These are phyloP conservation scores for Globisporangium sylvaticum DNA, from an alignment of 352 stramenopile species.

Conservation along the genomic window DNA sequence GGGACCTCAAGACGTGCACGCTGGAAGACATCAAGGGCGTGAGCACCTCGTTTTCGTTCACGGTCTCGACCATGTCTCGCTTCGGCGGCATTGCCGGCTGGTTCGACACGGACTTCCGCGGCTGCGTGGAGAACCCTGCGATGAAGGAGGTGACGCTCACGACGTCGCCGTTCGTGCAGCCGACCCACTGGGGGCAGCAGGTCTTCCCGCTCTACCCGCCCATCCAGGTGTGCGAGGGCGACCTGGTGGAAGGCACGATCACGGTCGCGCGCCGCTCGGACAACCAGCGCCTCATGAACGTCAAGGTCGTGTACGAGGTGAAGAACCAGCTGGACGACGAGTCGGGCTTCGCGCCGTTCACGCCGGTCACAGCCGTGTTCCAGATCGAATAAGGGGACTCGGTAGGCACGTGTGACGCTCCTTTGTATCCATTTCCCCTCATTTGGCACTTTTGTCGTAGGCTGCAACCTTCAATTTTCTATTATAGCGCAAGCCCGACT, in stretches of 20 bases:
- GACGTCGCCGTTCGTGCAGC: slow-evolving; percentile 89
- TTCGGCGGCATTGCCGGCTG: slow-evolving; percentile 96
- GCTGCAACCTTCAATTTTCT: slow-evolving; percentile 4
- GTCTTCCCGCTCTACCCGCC: slow-evolving; percentile 82
- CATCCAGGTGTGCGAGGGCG: slow-evolving; percentile 80
- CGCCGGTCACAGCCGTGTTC: slow-evolving; percentile 63
- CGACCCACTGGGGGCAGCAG: slow-evolving; percentile 87
- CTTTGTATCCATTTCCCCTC: slow-evolving; percentile 7
- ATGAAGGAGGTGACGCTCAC: slow-evolving; percentile 83
- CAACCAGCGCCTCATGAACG: slow-evolving; percentile 88
- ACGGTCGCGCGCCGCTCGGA: slow-evolving; percentile 70
- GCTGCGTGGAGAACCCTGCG: slow-evolving; percentile 72
- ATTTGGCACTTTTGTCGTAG: neutral
- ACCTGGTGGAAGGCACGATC: slow-evolving; percentile 67
- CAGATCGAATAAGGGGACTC: slow-evolving; percentile 75
- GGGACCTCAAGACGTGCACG: slow-evolving; percentile 83
- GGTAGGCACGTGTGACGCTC: too few species aligned
- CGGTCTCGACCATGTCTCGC: slow-evolving; percentile 84
- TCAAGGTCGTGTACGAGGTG: slow-evolving; percentile 82
- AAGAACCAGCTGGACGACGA: slow-evolving; percentile 58
- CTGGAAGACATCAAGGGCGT: slow-evolving; percentile 83
- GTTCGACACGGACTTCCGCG: slow-evolving; percentile 99
- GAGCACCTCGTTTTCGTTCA: slow-evolving; percentile 62
- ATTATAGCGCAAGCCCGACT: slow-evolving; percentile 2
- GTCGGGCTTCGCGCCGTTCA: slow-evolving; percentile 31